Conservation (phyloP, 2,329 filamentous ascomycete genomes). For the Septoria linicola region DNA sequence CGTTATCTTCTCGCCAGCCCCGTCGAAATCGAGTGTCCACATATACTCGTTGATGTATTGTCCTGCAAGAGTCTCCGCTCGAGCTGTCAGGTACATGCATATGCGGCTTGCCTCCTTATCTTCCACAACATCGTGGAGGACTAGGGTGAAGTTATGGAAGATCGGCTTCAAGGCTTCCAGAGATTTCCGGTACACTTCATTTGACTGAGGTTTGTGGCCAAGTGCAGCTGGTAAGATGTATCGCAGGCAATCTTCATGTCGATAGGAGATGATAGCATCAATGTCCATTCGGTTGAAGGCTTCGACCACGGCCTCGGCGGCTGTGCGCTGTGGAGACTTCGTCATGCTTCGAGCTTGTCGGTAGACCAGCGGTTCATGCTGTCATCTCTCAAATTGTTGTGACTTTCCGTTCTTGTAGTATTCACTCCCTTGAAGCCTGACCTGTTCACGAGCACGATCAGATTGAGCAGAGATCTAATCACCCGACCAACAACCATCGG, state of each 20-base stretch:
- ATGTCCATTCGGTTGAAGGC: constrained; percentile 38
- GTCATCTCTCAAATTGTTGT: too few species aligned
- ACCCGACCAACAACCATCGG: background rate
- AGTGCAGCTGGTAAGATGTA: constrained; percentile 35
- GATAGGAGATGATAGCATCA: constrained; percentile 32
- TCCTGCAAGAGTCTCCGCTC: constrained; percentile 34
- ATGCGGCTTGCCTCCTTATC: constrained; percentile 32
- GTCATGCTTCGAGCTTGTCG: constrained; percentile 3
- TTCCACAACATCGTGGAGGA: constrained; percentile 37
- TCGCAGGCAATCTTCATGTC: constrained; percentile 33
- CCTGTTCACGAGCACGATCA: background rate
- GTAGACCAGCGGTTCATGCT: background rate
- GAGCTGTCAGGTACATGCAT: constrained; percentile 37
- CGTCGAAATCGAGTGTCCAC: constrained; percentile 27
- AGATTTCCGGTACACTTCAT: constrained; percentile 18
- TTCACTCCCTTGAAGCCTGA: too few species aligned
- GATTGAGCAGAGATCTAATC: background rate
- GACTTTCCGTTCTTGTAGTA: background rate
- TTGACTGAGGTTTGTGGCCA: constrained; percentile 30
- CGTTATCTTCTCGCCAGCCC: constrained; percentile 20
- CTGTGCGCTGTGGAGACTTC: constrained; percentile 31
- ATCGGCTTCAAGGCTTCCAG: constrained; percentile 32
- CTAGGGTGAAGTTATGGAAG: constrained; percentile 37
- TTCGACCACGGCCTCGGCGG: constrained; percentile 33
- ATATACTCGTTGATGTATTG: constrained; percentile 27